Evolutionary conservation across 2,329 filamentous ascomycete species (phyloP).

Genomic region (Aspergillus pseudotamarii): DNA sequence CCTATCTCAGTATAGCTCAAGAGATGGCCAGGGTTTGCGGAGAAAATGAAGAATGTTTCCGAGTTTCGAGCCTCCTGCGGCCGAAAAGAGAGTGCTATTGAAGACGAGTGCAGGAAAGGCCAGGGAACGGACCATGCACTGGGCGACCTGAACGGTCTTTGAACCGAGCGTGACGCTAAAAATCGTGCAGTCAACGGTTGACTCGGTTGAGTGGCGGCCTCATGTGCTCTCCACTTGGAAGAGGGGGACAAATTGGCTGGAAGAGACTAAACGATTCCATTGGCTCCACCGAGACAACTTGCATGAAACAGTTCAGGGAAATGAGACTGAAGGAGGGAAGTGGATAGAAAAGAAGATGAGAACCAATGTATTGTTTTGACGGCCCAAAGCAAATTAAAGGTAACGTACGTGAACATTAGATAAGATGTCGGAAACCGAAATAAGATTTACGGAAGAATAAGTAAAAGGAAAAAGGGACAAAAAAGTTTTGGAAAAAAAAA

Average conservation of each 20-base stretch:
- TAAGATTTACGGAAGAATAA: neutral
- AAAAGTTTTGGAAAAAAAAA: neutral
- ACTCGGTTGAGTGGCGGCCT: conserved; percentile 14
- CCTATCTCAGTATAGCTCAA: conserved; percentile 11
- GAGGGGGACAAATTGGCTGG: conserved; percentile 12
- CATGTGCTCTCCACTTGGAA: conserved; percentile 15
- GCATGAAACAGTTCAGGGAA: conserved; percentile 22
- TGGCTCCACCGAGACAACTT: conserved; percentile 19
- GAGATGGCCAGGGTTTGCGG: conserved; percentile 22
- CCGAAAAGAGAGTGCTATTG: conserved; percentile 15
- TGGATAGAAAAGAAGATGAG: neutral
- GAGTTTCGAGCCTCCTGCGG: conserved; percentile 22
- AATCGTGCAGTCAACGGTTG: conserved; percentile 16
- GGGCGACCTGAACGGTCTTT: conserved; percentile 15
- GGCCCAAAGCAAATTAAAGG: neutral
- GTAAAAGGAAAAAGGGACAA: neutral
- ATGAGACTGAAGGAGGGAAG: conserved; percentile 9
- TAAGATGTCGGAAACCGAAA: neutral
- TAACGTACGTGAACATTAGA: neutral
- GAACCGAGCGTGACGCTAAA: conserved; percentile 25
- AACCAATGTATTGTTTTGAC: neutral
- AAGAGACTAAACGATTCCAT: conserved; percentile 5
- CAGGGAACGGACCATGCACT: conserved; percentile 26
- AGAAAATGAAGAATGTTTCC: conserved; percentile 16
- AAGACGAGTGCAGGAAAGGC: conserved; percentile 20